These are phyloP conservation scores for Lagerstroemia speciosa DNA, from an alignment of 345 rosid species.

Conservation along the genomic window DNA sequence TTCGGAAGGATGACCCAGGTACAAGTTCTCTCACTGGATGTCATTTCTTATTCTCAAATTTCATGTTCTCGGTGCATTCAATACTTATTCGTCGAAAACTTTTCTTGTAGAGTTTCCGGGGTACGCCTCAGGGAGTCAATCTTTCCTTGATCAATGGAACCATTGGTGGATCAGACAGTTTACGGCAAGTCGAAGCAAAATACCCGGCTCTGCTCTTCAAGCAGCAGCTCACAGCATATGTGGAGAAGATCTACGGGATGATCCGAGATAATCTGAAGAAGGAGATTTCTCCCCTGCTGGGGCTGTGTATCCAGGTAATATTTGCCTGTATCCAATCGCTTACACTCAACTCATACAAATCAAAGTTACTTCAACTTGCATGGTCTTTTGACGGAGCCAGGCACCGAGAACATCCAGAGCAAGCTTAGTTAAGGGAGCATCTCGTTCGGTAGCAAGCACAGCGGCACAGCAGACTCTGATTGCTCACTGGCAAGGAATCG, in stretches of 20 bases:
- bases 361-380: not conserved
- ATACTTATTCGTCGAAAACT: slow-evolving; percentile 6
- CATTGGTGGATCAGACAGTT: slow-evolving; percentile 49
- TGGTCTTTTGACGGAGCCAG: slow-evolving; percentile 20
- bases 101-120: slow-evolving; percentile 72
- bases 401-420: slow-evolving; percentile 99
- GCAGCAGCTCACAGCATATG: slow-evolving; percentile 94
- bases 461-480: slow-evolving; percentile 87
- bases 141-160: slow-evolving; percentile 53
- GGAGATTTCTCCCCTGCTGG: slow-evolving; percentile 92
- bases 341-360: not conserved
- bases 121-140: slow-evolving; percentile 80
- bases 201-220: slow-evolving; percentile 95
- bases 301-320: slow-evolving; percentile 88
- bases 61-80: slow-evolving; percentile 9
- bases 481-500: slow-evolving; percentile 97
- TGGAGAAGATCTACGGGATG: slow-evolving; percentile 96
- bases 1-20: slow-evolving; percentile 96
- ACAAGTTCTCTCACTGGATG: slow-evolving; percentile 9
- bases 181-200: slow-evolving; percentile 93
- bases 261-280: slow-evolving; percentile 92
- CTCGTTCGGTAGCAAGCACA: slow-evolving; percentile 64
- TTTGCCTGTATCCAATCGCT: not conserved
- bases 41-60: not conserved
- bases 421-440: slow-evolving; percentile 84